Evolutionary conservation across 441 rosid genomes (phyloP).

Genomic region (Breynia disticha): DNA sequence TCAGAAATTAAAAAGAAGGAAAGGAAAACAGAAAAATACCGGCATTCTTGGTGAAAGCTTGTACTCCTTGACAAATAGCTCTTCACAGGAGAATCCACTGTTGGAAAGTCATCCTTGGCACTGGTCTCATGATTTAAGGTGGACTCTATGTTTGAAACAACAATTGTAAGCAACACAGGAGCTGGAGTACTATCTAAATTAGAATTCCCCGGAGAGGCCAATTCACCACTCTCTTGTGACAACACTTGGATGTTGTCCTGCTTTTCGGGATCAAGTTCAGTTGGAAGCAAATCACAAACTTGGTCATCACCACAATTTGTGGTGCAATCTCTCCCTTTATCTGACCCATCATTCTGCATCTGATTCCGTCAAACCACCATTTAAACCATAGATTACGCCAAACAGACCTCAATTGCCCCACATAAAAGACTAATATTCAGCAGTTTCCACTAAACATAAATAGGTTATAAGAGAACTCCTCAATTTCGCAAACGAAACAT

Average conservation of each 20-base stretch:
- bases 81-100: slow-evolving; percentile 29
- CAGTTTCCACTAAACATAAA: neutral
- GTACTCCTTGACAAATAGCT: slow-evolving; percentile 37
- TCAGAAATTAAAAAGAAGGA: too few species aligned
- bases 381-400: neutral
- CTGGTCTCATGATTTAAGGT: slow-evolving; percentile 16
- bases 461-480: neutral
- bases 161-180: slow-evolving; percentile 27
- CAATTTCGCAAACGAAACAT: neutral
- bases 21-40: slow-evolving; percentile 18
- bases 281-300: neutral
- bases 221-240: slow-evolving; percentile 5
- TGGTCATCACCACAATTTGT: slow-evolving; percentile 5
- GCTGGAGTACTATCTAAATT: slow-evolving; percentile 13
- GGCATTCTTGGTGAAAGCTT: slow-evolving; percentile 71
- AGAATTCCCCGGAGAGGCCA: slow-evolving; percentile 14
- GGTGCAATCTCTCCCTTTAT: slow-evolving; percentile 15
- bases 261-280: slow-evolving; percentile 37
- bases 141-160: slow-evolving; percentile 39
- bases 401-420: neutral
- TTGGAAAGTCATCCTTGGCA: slow-evolving; percentile 20
- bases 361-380: slow-evolving; percentile 10
- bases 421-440: neutral
- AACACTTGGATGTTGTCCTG: slow-evolving; percentile 24
- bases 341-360: slow-evolving; percentile 39